Base-by-base conservation (phyloP, 1,284 basidiomycete species). In the Singerocomus inundabilis region DNA sequence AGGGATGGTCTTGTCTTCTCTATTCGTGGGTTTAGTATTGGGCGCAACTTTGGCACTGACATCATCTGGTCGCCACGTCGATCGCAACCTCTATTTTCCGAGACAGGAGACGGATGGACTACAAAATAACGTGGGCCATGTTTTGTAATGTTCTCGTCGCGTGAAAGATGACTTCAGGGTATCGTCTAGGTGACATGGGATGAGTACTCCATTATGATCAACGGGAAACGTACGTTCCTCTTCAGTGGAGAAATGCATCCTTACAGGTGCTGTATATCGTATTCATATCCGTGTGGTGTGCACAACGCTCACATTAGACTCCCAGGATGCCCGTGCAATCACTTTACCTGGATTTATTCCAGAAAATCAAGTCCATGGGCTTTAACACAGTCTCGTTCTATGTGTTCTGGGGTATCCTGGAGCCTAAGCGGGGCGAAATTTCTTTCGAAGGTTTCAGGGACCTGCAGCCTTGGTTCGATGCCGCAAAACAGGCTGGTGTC, bases 211-310 rank as follows among this genome's bases (percentile, higher is more conserved):
- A 66, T 72, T 25, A 65, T 72, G 57, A 74, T 78, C 54, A 75
- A 77, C 40, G 74, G 75, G 16, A 67, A 69, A 42, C 73, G 75
- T n/a, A 49, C 75, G 10, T 72, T 74, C 63, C 52, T 78, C 6
- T 76, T 73, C 52, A 73, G 75, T 47, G 76, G 76, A 49, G 76
- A 78, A 56, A 69, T 78, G 15, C 75, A 78, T 57, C 74, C 77
- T 24, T 77, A 74, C 56, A 64, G 75, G 76, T 55, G 4, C 21
- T 21, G 21, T 21, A 46, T 35, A 15, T 10, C 26, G 1, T 24
- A 4, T 21, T 37, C 35, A 28, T 16, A 1, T 46, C 12, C 11
- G 2, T 30, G 6, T 37, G 4, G 31, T 37, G 10, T 41, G 18
- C 9, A 36, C 12, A 5, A 34, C 6, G n/a, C 25, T 48, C 12